A percentile compares a stretch with the other conserved stretches of the same genome.
Conservation (phyloP, 176 grass and related monocot species). For the Musa acuminata region DNA sequence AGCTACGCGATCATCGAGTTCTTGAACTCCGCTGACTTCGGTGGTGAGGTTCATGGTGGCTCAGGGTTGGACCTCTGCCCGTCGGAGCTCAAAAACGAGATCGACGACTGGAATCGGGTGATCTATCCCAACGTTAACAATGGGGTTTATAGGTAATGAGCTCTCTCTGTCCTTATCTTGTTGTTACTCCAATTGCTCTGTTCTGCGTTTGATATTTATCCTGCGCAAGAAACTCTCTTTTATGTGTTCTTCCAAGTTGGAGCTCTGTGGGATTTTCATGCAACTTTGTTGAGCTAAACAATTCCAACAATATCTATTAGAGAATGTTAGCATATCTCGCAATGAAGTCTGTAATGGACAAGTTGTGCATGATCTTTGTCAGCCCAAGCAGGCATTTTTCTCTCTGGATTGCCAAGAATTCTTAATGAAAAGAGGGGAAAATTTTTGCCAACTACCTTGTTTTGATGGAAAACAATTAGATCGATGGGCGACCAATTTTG, state of each 20-base stretch:
- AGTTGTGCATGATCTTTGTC: neutral
- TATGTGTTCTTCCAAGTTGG: neutral
- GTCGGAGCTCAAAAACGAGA: constrained; percentile 52
- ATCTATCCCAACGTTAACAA: constrained; percentile 82
- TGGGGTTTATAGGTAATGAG: constrained; percentile 63
- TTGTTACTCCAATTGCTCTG: neutral
- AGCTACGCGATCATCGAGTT: constrained; percentile 87
- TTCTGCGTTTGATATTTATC: neutral
- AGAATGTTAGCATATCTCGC: neutral
- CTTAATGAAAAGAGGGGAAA: neutral
- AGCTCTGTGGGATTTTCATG: neutral
- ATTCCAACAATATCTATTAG: neutral
- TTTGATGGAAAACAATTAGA: neutral
- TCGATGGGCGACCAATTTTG: neutral
- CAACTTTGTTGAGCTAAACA: neutral
- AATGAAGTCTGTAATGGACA: neutral
- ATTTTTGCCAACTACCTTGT: neutral
- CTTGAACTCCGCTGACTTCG: constrained; percentile 36
- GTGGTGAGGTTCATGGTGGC: neutral
- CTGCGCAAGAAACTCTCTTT: neutral
- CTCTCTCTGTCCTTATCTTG: neutral
- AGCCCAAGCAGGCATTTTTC: neutral
- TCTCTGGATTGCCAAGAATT: neutral
- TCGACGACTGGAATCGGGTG: constrained; percentile 71
- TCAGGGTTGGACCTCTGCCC: constrained; percentile 40